Conservation (phyloP, 2,329 filamentous ascomycete genomes). For the Phyllosticta capitalensis region DNA sequence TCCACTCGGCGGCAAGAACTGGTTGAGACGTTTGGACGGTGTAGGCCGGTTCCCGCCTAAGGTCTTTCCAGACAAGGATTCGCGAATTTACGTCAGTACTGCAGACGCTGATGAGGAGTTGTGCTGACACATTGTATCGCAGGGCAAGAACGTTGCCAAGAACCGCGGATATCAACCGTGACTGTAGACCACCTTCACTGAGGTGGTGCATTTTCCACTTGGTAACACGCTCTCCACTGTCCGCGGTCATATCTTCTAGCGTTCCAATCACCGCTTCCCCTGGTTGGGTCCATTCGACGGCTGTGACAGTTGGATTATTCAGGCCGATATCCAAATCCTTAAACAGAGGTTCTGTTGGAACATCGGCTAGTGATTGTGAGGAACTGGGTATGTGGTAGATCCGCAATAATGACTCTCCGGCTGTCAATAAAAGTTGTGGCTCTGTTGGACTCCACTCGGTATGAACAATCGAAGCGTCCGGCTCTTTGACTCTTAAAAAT, state of each 20-base stretch:
- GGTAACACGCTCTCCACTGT: slow-evolving; percentile 28
- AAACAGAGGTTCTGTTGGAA: neutral
- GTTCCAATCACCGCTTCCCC: slow-evolving; percentile 26
- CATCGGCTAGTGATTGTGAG: slow-evolving; percentile 4
- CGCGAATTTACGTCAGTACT: slow-evolving; percentile 30
- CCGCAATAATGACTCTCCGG: slow-evolving; percentile 26
- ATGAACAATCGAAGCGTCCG: slow-evolving; percentile 21
- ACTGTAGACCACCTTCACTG: slow-evolving; percentile 18
- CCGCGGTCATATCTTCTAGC: slow-evolving; percentile 26
- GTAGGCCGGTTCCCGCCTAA: slow-evolving; percentile 29
- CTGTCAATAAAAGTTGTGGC: slow-evolving; percentile 23
- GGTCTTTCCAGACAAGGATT: slow-evolving; percentile 29
- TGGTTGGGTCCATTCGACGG: slow-evolving; percentile 26
- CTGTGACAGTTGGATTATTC: slow-evolving; percentile 26
- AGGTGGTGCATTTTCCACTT: slow-evolving; percentile 29
- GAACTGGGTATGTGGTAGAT: slow-evolving; percentile 22
- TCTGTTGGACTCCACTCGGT: slow-evolving; percentile 27
- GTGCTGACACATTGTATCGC: slow-evolving; percentile 25
- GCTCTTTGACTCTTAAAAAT: slow-evolving; percentile 18
- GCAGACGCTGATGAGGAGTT: slow-evolving; percentile 28
- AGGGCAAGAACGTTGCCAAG: slow-evolving; percentile 29
- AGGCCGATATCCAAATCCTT: slow-evolving; percentile 15
- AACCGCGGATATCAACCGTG: slow-evolving; percentile 26
- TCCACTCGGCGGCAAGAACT: slow-evolving; percentile 37
- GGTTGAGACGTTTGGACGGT: slow-evolving; percentile 31